Conservation (phyloP, 2,329 filamentous ascomycete genomes). For the Escovopsis sp. region DNA sequence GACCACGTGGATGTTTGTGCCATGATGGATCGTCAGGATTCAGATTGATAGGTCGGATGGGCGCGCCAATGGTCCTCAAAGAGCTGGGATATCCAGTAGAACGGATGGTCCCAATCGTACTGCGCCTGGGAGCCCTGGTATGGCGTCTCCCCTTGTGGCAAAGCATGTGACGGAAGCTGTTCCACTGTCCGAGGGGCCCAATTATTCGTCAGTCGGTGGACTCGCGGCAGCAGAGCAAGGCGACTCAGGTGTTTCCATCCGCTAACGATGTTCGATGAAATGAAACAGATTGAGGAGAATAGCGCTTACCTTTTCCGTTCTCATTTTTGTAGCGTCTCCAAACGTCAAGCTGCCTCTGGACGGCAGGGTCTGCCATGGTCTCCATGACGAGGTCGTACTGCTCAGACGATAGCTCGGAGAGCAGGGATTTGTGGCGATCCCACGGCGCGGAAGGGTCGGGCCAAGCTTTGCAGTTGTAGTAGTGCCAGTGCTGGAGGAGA, state of each 20-base stretch:
- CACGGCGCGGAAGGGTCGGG: slow-evolving; percentile 13
- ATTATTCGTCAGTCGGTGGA: background rate
- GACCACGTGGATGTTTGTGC: no score
- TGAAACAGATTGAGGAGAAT: no score
- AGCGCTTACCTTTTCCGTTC: slow-evolving; percentile 10
- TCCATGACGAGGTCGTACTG: slow-evolving; percentile 19
- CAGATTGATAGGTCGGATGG: slow-evolving; percentile 14
- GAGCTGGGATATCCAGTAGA: slow-evolving; percentile 31
- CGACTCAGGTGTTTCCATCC: no score
- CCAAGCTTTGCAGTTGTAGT: slow-evolving; percentile 25
- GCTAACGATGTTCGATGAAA: no score
- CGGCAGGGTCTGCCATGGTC: slow-evolving; percentile 11
- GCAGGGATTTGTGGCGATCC: slow-evolving; percentile 11
- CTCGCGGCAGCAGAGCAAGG: background rate
- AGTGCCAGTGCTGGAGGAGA: slow-evolving; percentile 34
- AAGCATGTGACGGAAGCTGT: background rate
- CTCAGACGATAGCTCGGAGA: slow-evolving; percentile 15
- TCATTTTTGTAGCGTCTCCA: slow-evolving; percentile 12
- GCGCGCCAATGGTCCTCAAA: slow-evolving; percentile 26
- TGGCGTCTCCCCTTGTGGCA: background rate
- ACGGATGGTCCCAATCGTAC: slow-evolving; percentile 23
- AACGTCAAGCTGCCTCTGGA: slow-evolving; percentile 11
- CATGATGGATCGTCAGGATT: no score
- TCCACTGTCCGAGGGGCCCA: background rate
- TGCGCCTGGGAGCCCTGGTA: slow-evolving; percentile 13